Evolutionary conservation across 1,284 basidiomycete genomes (phyloP), one percentile per base, ranked within the genome.

Genomic region (Trichosporon ovoides): DNA sequence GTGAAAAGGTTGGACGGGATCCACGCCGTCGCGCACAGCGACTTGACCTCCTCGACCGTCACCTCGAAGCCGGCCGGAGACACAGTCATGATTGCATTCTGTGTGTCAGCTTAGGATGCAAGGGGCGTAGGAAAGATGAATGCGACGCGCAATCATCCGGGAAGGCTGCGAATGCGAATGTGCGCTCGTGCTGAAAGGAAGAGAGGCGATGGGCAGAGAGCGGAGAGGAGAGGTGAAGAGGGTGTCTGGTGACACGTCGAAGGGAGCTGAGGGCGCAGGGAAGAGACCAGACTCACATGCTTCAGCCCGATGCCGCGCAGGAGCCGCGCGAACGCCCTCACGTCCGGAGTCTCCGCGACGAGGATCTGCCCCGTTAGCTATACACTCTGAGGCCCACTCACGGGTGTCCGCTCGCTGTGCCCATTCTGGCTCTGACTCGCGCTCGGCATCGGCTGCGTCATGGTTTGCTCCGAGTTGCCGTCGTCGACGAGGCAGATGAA

Each of bases 31-130:
- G 86, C 92, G 49, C 87, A 80, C 7, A 94, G 78, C 1, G 87
- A 85, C 49, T 86, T 83, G 5, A 88, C 85, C 71, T 94, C 89
- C 77, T 96, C 91, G 11, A 91, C 91, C n/a, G 84, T 83, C 31
- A 95, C 83, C n/a, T 84, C 84, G 61, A 96, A 77, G 1, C 91
- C 92, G 33, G 81, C 80, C 38, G 82, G 78, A 19, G 84, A 83
- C 13, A 91, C 81, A 9, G 83, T 85, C 53, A 95, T 80, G 1
- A 84, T 86, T n/a, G 89, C 92, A 66, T 85, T 84, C 89, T 93
- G 62, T 33, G n/a, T 38, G 48, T 43, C 58, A 64, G 55, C 48
- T 61, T n/a, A n/a, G n/a, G n/a, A n/a, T n/a, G n/a, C n/a, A n/a
- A n/a, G n/a, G n/a, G n/a, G n/a, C n/a, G n/a, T n/a, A n/a, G n/a